Evolutionary conservation across 2,329 filamentous ascomycete species (phyloP), one percentile per base, ranked within the genome.

Genomic region (Kalmusia sp.): DNA sequence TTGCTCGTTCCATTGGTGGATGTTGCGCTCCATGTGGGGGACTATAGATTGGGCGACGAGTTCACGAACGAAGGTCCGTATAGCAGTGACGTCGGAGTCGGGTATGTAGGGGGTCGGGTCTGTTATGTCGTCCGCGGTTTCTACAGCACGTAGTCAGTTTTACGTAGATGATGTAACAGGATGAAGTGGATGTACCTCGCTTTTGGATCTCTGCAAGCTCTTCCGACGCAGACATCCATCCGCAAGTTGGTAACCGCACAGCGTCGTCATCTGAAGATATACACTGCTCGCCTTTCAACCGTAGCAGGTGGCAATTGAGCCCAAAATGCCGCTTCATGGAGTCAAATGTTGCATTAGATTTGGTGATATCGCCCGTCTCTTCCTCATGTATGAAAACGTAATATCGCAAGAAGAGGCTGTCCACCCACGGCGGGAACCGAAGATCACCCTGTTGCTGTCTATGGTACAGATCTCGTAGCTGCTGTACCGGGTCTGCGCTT

Each of bases 271-370:
- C 95, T 1, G 92, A 93, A 58, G 93, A 87, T 30, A 91, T 88
- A 72, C 92, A 93, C 69, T 92, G 90, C 31, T 87, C 89, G 66
- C 91, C 96, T 63, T 93, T 85, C 45, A 99, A 79, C 58, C 96
- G 83, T 28, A 99, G 80, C 9, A 99, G 81, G 75, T 99, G 95
- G 70, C 95, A 99, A 75, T 99, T 93, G 41, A 98, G 80, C 1
- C 95, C 95, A 59, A 99, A 91, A 76, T 97, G 92, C n/a, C 95
- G 87, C 76, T 98, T 99, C 96, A 99, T 99, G 74, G 97, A 92
- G 64, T 99, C 95, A 74, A 96, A 99, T 24, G 98, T 80, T 15
- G 87, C 85, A 74, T 93, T 93, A 11, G 93, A 96, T 75, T 92
- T 90, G 31, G 86, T 86, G 56, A 98, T 96, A 70, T 99, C 93